phyloP scores from a whole-genome alignment of 176 grass and related monocot species.

The Otatea glauca region DNA sequence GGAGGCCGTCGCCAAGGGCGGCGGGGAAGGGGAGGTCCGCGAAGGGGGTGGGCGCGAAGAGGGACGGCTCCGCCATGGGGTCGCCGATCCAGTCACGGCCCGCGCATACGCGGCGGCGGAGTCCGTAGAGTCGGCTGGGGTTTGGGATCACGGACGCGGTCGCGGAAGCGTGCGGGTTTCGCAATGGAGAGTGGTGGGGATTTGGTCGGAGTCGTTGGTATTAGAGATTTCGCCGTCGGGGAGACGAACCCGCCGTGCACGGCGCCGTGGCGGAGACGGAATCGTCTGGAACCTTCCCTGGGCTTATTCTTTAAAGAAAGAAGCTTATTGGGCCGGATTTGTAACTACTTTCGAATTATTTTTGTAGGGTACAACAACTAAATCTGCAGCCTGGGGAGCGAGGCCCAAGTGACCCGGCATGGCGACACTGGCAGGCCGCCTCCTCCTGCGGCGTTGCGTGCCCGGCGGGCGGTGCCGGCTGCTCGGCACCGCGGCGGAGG shows the following conservation, averaged over 20 bases:
- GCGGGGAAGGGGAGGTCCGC: constrained; percentile 40
- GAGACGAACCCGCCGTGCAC: constrained; percentile 33
- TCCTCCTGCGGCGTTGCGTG: constrained; percentile 49
- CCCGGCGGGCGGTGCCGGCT: constrained; percentile 38
- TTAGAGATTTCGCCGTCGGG: constrained; percentile 7
- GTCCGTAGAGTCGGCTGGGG: not conserved
- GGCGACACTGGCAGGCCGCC: constrained; percentile 48
- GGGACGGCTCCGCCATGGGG: constrained; percentile 52
- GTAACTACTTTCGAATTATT: not conserved
- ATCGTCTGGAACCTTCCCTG: constrained; percentile 49
- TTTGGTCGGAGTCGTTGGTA: constrained; percentile 27
- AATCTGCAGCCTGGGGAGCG: not conserved
- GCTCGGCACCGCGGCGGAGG: constrained; percentile 49
- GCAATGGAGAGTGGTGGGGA: not conserved
- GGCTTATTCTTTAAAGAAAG: not conserved
- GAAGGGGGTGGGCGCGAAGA: constrained; percentile 19
- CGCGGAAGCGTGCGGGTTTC: constrained; percentile 44
- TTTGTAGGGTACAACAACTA: constrained; percentile 10
- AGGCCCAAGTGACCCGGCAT: constrained; percentile 51
- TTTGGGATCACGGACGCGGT: constrained; percentile 33
- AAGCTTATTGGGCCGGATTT: not conserved
- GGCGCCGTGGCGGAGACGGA: constrained; percentile 13
- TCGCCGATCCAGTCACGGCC: constrained; percentile 45
- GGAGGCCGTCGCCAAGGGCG: not conserved
- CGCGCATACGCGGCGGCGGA: constrained; percentile 3